Conservation (phyloP, 164 flowering plant genomes). For the Kalanchoe fedtschenkoi region DNA sequence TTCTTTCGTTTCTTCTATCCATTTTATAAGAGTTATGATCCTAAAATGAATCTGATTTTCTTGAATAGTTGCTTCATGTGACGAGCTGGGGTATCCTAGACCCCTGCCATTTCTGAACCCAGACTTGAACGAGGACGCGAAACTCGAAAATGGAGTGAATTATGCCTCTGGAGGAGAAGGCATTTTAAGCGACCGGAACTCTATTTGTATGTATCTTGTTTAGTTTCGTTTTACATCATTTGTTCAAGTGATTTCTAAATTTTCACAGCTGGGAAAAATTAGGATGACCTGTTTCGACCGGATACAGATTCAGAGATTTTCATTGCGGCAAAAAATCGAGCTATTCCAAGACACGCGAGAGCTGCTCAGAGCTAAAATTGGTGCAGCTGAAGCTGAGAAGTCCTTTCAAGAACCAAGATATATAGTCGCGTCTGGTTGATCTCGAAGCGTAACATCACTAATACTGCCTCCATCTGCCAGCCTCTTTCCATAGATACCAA, state of each 20-base stretch:
- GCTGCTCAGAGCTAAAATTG: conserved; percentile 48
- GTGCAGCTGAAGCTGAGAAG: conserved; percentile 37
- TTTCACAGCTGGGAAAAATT: too few species aligned
- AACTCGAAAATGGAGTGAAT: conserved; percentile 72
- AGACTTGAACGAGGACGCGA: conserved; percentile 52
- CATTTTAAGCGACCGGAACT: conserved; percentile 75
- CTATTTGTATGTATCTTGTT: conserved; percentile 51
- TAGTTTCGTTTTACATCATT: neutral
- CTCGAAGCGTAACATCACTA: too few species aligned
- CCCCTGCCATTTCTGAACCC: conserved; percentile 90
- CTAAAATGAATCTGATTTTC: neutral
- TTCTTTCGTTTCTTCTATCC: too few species aligned
- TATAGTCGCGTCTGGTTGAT: conserved; percentile 87
- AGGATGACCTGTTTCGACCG: too few species aligned
- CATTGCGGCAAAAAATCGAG: conserved; percentile 69
- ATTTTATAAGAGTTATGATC: too few species aligned
- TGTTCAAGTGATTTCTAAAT: too few species aligned
- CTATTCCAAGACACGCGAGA: conserved; percentile 68
- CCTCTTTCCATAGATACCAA: too few species aligned
- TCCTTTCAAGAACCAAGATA: conserved; percentile 62
- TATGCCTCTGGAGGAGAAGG: conserved; percentile 99
- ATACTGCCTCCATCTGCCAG: too few species aligned
- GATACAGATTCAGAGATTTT: conserved; percentile 67
- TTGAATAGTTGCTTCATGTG: conserved; percentile 35
- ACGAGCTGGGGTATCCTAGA: conserved; percentile 65